Conservation (phyloP, 169 alveolate species). For the Plasmodium berghei region DNA sequence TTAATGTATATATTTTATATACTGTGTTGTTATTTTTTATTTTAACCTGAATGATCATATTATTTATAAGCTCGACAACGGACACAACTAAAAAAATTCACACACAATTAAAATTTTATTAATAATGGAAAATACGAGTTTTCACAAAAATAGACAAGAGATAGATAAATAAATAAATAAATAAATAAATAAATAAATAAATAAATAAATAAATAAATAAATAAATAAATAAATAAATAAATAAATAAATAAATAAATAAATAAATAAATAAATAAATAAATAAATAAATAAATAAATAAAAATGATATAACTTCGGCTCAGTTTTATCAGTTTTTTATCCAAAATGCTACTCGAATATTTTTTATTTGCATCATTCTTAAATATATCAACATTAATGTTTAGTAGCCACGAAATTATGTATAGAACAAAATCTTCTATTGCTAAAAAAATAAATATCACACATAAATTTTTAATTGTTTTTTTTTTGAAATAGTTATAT, state of each 20-base stretch:
- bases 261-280: not conserved
- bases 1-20: no score
- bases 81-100: constrained; percentile 15
- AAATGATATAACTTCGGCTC: constrained; percentile 24
- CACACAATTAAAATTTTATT: not conserved
- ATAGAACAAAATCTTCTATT: constrained; percentile 66
- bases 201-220: not conserved
- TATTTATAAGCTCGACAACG: constrained; percentile 40
- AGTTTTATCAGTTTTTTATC: constrained; percentile 27
- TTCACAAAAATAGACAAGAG: not conserved
- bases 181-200: not conserved
- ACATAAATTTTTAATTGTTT: not conserved
- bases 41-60: constrained; percentile 36
- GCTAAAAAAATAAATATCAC: constrained; percentile 3
- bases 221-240: not conserved
- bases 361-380: constrained; percentile 36
- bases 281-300: not conserved
- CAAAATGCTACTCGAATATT: constrained; percentile 31
- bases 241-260: not conserved
- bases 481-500: not conserved
- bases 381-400: constrained; percentile 57
- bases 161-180: not conserved
- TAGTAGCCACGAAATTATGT: constrained; percentile 56
- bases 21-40: not conserved
- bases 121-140: no score